These are phyloP conservation scores for Fraxinus pennsylvanica DNA, from an alignment of 257 asterid genomes.

Conservation along the genomic window DNA sequence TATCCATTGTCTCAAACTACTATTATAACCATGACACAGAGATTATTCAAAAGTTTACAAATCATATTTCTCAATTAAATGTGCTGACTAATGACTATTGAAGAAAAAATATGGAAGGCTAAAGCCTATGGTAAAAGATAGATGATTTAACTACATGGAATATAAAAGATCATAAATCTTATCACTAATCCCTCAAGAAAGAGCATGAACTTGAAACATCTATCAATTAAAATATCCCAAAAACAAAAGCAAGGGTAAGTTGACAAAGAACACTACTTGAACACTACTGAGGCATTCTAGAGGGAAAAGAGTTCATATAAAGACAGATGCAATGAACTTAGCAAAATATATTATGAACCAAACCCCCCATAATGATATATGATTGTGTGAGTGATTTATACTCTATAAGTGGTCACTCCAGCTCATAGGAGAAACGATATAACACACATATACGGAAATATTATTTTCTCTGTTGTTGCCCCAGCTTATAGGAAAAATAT, in stretches of 20 bases:
- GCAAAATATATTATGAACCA: not conserved
- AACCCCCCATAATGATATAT: too few species aligned
- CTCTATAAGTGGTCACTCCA: not conserved
- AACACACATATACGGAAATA: too few species aligned
- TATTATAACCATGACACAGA: not conserved
- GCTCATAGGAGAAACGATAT: not conserved
- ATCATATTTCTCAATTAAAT: not conserved
- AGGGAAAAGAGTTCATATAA: not conserved
- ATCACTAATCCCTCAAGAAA: not conserved
- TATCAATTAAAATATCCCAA: not conserved
- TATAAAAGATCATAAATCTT: not conserved
- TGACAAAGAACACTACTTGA: not conserved
- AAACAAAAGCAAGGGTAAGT: not conserved
- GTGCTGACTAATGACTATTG: not conserved
- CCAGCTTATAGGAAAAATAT: not conserved
- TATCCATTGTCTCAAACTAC: not conserved
- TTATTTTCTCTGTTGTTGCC: not conserved
- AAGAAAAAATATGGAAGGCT: not conserved
- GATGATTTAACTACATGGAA: not conserved
- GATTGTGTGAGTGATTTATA: not conserved
- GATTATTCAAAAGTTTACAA: not conserved
- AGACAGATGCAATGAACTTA: not conserved
- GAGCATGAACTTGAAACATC: not conserved
- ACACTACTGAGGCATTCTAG: not conserved
- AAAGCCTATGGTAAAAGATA: not conserved